These are phyloP conservation scores for Teunomyces pallodes DNA, from an alignment of 805 yeast genomes.

Conservation along the genomic window DNA sequence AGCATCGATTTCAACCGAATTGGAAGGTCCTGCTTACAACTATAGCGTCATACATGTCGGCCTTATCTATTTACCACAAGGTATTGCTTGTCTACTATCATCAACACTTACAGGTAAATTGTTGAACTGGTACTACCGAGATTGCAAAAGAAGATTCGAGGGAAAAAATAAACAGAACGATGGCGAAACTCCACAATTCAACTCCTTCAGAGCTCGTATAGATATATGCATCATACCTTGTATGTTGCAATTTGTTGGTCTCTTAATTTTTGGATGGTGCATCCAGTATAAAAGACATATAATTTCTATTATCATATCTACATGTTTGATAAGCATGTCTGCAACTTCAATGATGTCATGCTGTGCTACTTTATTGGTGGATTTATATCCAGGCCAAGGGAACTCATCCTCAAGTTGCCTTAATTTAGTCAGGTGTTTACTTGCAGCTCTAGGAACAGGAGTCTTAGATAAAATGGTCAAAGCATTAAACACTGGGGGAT, in stretches of 20 bases:
- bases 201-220: slow-evolving; percentile 54
- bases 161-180: slow-evolving; percentile 18
- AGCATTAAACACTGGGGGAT: slow-evolving; percentile 66
- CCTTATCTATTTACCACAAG: slow-evolving; percentile 70
- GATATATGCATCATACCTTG: slow-evolving; percentile 42
- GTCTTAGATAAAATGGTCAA: slow-evolving; percentile 58
- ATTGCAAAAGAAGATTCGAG: slow-evolving; percentile 18
- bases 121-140: slow-evolving; percentile 50
- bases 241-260: slow-evolving; percentile 36
- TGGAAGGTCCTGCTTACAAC: slow-evolving; percentile 47
- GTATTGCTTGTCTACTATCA: slow-evolving; percentile 61
- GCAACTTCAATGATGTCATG: slow-evolving; percentile 55
- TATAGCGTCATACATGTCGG: slow-evolving; percentile 62
- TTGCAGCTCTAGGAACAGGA: slow-evolving; percentile 69
- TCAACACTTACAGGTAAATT: slow-evolving; percentile 57
- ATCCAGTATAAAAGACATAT: slow-evolving; percentile 45
- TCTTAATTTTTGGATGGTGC: slow-evolving; percentile 73
- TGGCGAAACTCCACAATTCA: slow-evolving; percentile 33
- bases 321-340: slow-evolving; percentile 55
- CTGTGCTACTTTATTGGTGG: slow-evolving; percentile 67
- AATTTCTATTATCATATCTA: slow-evolving; percentile 55
- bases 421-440: slow-evolving; percentile 67
- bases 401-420: slow-evolving; percentile 73
- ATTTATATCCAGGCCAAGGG: slow-evolving; percentile 63
- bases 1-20: slow-evolving; percentile 60